Evolutionary conservation across 192 early-diverging fungal species (phyloP), one percentile per base, ranked within the genome.

Genomic region (Coemansia sp.): DNA sequence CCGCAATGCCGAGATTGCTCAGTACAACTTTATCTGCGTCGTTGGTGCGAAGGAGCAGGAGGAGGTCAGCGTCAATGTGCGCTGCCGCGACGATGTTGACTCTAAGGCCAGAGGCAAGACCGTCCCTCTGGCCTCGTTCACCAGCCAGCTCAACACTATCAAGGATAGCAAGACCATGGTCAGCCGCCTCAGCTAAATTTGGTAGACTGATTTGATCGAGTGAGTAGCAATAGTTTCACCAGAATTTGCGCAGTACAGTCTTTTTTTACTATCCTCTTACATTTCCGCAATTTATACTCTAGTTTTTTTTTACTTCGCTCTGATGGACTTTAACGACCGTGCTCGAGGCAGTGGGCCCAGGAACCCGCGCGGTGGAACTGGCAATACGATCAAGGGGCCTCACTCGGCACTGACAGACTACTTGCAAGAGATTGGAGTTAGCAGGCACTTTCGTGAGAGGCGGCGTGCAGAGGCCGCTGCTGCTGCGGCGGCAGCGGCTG

Each of bases 1-100:
- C 77, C 90, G 94, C 58, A 94, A 94, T 59, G 93, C 93, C 26
- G 94, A 99, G 84, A 68, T 98, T 26, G 83, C 90, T 33, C 94
- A 95, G 57, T 97, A 88, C 75, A 99, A 97, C 90, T 97, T 98
- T 77, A 95, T 95, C 86, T 93, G 90, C 73, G 92, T 97, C 48
- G 96, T 99, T 26, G 95, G 95, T 42, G 88, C 83, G 28, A 86
- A 95, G 71, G 95, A 99, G 79, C 74, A 85, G 74, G 66, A 83
- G 0, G 87, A 87, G 40, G 64, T 83, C 50, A 88, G 89, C 21
- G 96, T 98, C 63, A 99, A 99, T 64, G 90, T 93, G 65, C 89
- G 96, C 35, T 92, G 93, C 85, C 86, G 91, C 35, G 90, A 96
- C 71, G 90, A 95, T 65, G 83, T 86, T 2, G 91, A 89, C 59